Evolutionary conservation across 2,329 filamentous ascomycete species (phyloP), one percentile per base, ranked within the genome.

Genomic region (Penicillium brasilianum): DNA sequence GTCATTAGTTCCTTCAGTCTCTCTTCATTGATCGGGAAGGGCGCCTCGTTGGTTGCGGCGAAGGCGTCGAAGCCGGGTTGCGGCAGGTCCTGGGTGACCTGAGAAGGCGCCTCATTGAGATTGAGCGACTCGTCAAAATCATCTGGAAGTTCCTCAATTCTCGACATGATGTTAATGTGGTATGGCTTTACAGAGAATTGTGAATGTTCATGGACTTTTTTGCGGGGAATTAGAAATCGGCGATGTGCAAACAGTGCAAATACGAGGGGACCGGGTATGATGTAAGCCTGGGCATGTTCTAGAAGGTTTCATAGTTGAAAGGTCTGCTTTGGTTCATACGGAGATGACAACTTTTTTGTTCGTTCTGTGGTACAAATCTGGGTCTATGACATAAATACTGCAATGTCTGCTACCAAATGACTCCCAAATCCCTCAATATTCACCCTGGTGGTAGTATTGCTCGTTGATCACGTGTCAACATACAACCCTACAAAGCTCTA

Each of bases 111-210:
- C 58, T 77, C 69, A 62, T 81, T 80, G 62, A 81, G 74, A 39
- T 80, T 68, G 61, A 81, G 71, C 8, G 76, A 76, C 69, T 82
- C 79, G 65, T 83, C 78, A 53, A 82, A 82, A 70, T 82, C 79
- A 67, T 83, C 81, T 37, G 81, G 80, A 34, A 83, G 78, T 67
- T 84, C 81, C 71, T 84, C 78, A 39, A 83, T 74, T 37, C 77
- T 75, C 2, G 87, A 88, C 69, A 91, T 79, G 34, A 49, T 71
- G 66, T 52, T 48, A 36, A 3, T n/a, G 55, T 43, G 41, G 43
- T 36, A 46, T 39, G 43, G 34, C 16, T 32, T 55, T 57, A 55
- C 39, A 20, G 52, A 39, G 44, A 54, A 55, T 20, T 59, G 54
- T 22, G 25, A 22, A n/a, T 37, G 8, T 22, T 25, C 20, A 30